Percentiles rank a stretch among this genome's conserved stretches.
Conservation (phyloP, 768 basidiomycete genomes). For the Termitomyces sp. region DNA sequence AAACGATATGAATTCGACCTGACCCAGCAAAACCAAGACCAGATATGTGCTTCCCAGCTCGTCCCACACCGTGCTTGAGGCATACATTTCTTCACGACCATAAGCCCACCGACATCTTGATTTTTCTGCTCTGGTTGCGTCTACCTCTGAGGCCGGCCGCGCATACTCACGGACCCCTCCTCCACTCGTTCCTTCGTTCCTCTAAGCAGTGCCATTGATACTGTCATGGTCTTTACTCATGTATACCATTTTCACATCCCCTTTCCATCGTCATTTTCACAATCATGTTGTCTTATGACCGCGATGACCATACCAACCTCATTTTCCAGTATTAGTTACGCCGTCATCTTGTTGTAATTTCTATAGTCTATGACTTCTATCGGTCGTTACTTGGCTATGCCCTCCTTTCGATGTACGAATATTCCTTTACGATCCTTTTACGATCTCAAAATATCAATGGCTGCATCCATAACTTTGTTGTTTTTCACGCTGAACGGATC, state of each 20-base stretch:
- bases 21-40: neutral
- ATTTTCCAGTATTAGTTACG: neutral
- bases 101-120: no score
- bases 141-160: no score
- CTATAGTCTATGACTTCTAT: neutral
- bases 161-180: neutral
- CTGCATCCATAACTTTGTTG: neutral
- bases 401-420: neutral
- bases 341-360: conserved; percentile 1
- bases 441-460: neutral
- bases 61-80: neutral
- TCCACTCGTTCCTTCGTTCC: neutral
- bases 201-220: neutral
- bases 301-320: neutral
- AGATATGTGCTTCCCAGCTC: neutral
- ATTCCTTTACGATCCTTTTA: conserved; percentile 1
- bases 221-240: neutral
- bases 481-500: neutral
- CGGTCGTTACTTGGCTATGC: neutral
- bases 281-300: neutral
- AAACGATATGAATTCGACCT: conserved; percentile 3
- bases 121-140: no score
- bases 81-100: no score
- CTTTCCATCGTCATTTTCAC: neutral
- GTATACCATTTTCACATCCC: neutral